Evolutionary conservation across 2,329 filamentous ascomycete genomes (phyloP), one percentile per base, ranked within the genome.

Genomic region (Curvularia lunata): DNA sequence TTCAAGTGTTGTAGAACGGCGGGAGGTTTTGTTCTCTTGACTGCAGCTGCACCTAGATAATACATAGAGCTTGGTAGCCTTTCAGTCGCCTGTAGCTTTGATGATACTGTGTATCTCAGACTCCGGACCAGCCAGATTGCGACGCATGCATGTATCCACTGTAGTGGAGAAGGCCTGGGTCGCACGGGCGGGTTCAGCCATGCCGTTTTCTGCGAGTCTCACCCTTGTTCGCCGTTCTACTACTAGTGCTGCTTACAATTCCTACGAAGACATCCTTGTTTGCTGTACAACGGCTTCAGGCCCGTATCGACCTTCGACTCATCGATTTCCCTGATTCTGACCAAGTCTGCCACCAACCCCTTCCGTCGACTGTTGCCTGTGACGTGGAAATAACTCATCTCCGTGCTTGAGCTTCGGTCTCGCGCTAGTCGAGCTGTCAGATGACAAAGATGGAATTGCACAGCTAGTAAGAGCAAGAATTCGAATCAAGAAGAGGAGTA

Each of bases 401-500:
- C 41, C 27, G 18, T 19, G 16, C 23, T 49, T 27, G 54, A 34
- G 38, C 10, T 43, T 51, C 30, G 16, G 13, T 32, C 27, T 51
- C 28, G 41, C 41, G 42, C 45, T 54, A 58, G 51, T 48, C 34
- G 56, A 55, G 38, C 47, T 41, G 37, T 19, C 19, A 40, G 56
- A 38, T 55, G 48, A 55, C 47, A 55, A 58, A 51, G 19, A 58
- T 58, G 52, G 56, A 55, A 55, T 32, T 55, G 55, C 52, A 41
- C 51, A 58, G 56, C 49, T 58, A 54, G 56, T 41, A 55, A 51
- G 52, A 51, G 52, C 52, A 38, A 51, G 37, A 37, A 28, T n/a
- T 34, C 41, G 32, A 21, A 32, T 32, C 9, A 30, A 28, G 12
- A n/a, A 25, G 21, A 46, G 13, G 38, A 34, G 23, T 48, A 51